Conservation (phyloP, 2,329 filamentous ascomycete species). For the Achaetomium macrosporum region DNA sequence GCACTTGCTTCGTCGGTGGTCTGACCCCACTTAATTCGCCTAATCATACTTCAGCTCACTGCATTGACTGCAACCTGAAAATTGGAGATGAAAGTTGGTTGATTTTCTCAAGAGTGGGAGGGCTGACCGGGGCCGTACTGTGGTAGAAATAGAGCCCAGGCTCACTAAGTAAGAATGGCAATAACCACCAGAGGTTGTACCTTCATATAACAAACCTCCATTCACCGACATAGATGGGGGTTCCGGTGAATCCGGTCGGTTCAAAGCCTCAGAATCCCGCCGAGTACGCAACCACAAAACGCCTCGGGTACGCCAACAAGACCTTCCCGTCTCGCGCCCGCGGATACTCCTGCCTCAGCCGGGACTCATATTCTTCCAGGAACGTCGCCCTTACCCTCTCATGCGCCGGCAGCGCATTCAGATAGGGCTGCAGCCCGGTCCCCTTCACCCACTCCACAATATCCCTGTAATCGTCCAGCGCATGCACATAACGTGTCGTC, state of each 20-base stretch:
- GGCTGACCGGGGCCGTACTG: too few species aligned
- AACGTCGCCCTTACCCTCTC: slow-evolving; percentile 38
- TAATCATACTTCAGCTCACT: too few species aligned
- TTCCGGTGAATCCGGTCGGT: too few species aligned
- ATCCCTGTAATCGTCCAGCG: slow-evolving; percentile 21
- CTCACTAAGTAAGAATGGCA: too few species aligned
- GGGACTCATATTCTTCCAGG: slow-evolving; percentile 40
- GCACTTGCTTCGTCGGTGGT: background rate
- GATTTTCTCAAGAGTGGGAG: too few species aligned
- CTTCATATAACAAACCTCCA: too few species aligned
- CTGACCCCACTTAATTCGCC: too few species aligned
- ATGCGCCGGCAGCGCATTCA: slow-evolving; percentile 39
- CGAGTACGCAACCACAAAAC: slow-evolving; percentile 46
- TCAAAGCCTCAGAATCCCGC: background rate
- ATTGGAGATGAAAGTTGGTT: too few species aligned
- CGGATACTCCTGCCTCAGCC: slow-evolving; percentile 40
- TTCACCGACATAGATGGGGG: too few species aligned
- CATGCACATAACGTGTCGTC: slow-evolving; percentile 42
- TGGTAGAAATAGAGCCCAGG: too few species aligned
- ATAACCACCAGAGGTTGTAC: too few species aligned
- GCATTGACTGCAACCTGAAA: too few species aligned
- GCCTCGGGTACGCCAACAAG: slow-evolving; percentile 47
- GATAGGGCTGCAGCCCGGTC: slow-evolving; percentile 49
- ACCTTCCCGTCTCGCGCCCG: slow-evolving; percentile 46
- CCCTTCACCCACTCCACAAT: slow-evolving; percentile 57